A percentile compares a stretch with the other conserved stretches of the same genome.
phyloP scores from a whole-genome alignment of 495 filamentous ascomycete genomes.

The Penicillium salamii region DNA sequence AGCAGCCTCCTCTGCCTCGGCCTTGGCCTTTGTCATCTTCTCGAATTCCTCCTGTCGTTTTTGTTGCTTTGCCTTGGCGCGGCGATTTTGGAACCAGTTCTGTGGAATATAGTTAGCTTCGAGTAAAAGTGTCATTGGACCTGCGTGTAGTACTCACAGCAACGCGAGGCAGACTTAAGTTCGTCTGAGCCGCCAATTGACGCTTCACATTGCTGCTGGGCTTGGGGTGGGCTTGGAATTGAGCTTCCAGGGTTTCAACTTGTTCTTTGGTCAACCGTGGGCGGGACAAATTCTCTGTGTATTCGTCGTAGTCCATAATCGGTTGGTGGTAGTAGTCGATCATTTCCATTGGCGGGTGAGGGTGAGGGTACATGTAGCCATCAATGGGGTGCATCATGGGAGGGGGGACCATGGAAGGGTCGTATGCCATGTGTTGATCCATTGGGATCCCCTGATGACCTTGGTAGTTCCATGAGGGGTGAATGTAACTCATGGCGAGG shows the following conservation, averaged over 20 bases:
- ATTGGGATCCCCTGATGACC: constrained; percentile 38
- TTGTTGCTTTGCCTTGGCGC: constrained; percentile 79
- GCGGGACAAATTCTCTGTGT: constrained; percentile 50
- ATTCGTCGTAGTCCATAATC: constrained; percentile 51
- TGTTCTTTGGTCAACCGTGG: constrained; percentile 80
- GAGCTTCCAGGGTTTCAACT: constrained; percentile 70
- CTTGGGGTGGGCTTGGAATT: constrained; percentile 74
- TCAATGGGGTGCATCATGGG: constrained; percentile 46
- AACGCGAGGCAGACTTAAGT: constrained; percentile 70
- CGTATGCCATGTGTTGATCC: constrained; percentile 40
- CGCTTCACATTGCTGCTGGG: constrained; percentile 75
- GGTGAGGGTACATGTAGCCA: constrained; percentile 42
- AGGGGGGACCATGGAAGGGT: constrained; percentile 39
- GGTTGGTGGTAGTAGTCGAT: constrained; percentile 48
- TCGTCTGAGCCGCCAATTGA: constrained; percentile 67
- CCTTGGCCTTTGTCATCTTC: constrained; percentile 54
- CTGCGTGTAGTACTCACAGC: constrained; percentile 54
- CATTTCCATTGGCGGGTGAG: constrained; percentile 43
- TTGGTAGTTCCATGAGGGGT: constrained; percentile 43
- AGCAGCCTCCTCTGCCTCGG: constrained; percentile 41
- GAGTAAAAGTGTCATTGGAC: neutral
- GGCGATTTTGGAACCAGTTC: constrained; percentile 93
- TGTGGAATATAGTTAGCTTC: constrained; percentile 31
- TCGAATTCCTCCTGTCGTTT: constrained; percentile 66
- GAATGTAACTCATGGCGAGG: constrained; percentile 43